These are phyloP conservation scores for Ambrosiella beaveri DNA, from an alignment of 2,329 filamentous ascomycete species.

Conservation along the genomic window DNA sequence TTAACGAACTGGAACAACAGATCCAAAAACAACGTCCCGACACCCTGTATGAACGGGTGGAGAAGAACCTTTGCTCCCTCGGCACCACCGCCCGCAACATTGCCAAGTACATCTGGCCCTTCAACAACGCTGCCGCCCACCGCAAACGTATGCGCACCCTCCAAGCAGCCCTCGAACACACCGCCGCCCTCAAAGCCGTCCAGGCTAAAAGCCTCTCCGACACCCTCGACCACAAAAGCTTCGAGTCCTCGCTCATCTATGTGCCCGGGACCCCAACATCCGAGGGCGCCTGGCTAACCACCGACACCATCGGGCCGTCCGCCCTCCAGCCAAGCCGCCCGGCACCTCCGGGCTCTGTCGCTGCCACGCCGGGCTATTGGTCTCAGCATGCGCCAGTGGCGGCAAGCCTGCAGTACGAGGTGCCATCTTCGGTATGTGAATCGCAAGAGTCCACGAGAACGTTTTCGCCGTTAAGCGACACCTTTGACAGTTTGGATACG, in stretches of 20 bases:
- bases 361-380: neutral
- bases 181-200: neutral
- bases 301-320: neutral
- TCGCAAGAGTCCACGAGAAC: too few species aligned
- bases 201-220: neutral
- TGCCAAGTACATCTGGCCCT: too few species aligned
- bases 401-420: too few species aligned
- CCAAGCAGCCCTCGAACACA: too few species aligned
- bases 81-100: too few species aligned
- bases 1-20: constrained; percentile 5
- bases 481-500: too few species aligned
- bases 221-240: neutral
- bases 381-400: neutral
- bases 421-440: too few species aligned
- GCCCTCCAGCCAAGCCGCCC: neutral
- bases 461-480: too few species aligned
- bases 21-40: constrained; percentile 3
- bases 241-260: neutral
- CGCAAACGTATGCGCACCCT: too few species aligned
- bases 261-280: neutral
- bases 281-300: neutral
- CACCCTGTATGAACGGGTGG: neutral
- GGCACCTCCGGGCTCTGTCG: neutral
- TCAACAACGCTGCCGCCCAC: too few species aligned
- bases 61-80: neutral